Conservation (phyloP, 2,329 filamentous ascomycete species). For the Diaporthe citri region DNA sequence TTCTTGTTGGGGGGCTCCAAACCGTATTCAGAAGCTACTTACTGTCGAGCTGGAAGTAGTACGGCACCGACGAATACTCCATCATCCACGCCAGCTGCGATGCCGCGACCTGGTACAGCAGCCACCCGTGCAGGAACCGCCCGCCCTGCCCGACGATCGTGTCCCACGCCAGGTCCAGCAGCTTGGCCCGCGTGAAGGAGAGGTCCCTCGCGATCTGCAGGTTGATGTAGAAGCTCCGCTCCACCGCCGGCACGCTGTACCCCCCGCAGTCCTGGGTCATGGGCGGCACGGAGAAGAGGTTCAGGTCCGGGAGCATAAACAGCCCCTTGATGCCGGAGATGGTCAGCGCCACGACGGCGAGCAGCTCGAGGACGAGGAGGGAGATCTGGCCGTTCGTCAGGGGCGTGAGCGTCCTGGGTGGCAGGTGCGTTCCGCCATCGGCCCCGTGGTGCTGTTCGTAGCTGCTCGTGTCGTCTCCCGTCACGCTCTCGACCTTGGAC, state of each 20-base stretch:
- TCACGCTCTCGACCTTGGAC: neutral
- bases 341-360: neutral
- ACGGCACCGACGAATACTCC: constrained; percentile 29
- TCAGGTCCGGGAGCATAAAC: neutral
- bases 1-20: neutral
- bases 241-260: constrained; percentile 24
- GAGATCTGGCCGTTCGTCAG: constrained; percentile 5
- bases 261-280: constrained; percentile 28
- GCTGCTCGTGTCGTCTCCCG: neutral
- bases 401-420: constrained; percentile 11
- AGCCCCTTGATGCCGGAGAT: constrained; percentile 19
- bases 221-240: constrained; percentile 28
- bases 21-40: neutral
- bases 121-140: constrained; percentile 18
- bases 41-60: constrained; percentile 26
- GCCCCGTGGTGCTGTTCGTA: neutral
- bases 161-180: constrained; percentile 32
- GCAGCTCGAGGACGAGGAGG: neutral
- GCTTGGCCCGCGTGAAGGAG: constrained; percentile 28
- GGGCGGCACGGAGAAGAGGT: constrained; percentile 19
- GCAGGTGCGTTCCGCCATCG: neutral
- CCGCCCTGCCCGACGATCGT: constrained; percentile 28
- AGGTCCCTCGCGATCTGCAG: constrained; percentile 15
- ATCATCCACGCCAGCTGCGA: constrained; percentile 33
- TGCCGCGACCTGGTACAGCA: constrained; percentile 23